phyloP scores from a whole-genome alignment of 2,329 filamentous ascomycete genomes.

The Talaromyces sp. region DNA sequence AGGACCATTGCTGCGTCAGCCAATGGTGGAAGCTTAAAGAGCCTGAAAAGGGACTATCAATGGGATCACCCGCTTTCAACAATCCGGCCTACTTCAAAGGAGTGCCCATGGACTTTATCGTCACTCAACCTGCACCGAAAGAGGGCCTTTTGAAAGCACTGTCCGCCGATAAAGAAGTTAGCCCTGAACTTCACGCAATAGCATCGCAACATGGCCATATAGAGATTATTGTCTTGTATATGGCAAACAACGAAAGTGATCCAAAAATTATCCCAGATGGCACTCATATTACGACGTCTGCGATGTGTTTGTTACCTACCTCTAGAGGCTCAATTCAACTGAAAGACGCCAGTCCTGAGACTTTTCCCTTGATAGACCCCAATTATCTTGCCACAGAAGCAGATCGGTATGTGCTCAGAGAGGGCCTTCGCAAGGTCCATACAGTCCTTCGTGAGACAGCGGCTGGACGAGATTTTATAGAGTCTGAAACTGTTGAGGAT shows the following conservation, averaged over 20 bases:
- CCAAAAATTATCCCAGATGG: neutral
- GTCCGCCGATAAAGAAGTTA: neutral
- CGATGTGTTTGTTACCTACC: neutral
- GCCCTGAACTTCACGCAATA: neutral
- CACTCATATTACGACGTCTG: neutral
- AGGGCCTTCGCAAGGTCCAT: neutral
- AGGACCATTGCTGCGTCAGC: constrained; percentile 45
- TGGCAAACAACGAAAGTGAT: neutral
- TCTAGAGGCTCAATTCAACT: constrained; percentile 2
- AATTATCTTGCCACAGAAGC: constrained; percentile 1
- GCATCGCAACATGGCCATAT: neutral
- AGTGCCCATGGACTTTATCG: neutral
- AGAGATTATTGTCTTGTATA: neutral
- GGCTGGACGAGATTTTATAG: no score
- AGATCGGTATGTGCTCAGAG: neutral
- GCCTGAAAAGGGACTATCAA: neutral
- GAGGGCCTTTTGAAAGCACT: neutral
- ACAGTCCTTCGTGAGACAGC: neutral
- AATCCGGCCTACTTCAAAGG: neutral
- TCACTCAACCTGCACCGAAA: neutral
- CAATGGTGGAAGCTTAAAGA: neutral
- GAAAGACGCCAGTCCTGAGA: neutral
- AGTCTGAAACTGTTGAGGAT: no score
- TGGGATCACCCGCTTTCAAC: neutral
- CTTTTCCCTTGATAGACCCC: neutral